A percentile compares a stretch with the other conserved stretches of the same genome.
Evolutionary conservation across 768 basidiomycete genomes (phyloP).

Genomic region (Lactarius sanguifluus): DNA sequence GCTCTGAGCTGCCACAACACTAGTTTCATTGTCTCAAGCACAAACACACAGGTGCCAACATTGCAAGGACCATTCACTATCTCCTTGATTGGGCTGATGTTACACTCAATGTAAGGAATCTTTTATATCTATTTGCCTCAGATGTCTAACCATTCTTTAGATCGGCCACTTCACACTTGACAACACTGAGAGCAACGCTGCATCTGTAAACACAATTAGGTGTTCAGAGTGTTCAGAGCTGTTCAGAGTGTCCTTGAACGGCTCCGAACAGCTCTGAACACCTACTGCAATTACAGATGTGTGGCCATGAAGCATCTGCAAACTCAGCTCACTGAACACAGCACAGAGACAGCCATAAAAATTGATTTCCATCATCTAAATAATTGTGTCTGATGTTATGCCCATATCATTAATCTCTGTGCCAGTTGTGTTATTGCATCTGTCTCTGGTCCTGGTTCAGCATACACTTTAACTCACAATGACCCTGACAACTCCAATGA

Average conservation of each 20-base stretch:
- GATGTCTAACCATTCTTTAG: not conserved
- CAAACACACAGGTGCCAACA: not conserved
- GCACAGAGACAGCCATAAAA: too few relatives aligned
- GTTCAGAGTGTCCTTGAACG: too few relatives aligned
- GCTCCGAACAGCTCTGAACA: too few relatives aligned
- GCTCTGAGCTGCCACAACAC: too few relatives aligned
- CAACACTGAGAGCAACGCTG: not conserved
- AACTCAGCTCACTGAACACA: not conserved
- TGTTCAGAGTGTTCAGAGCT: too few relatives aligned
- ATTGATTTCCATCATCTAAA: not conserved
- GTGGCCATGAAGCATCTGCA: not conserved
- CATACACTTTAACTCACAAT: too few relatives aligned
- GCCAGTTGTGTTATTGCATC: not conserved
- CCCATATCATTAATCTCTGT: not conserved
- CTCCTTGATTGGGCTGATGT: not conserved
- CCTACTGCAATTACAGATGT: too few relatives aligned
- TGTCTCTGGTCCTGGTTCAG: too few relatives aligned
- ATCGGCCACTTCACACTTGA: not conserved
- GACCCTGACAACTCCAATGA: too few relatives aligned
- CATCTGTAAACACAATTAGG: too few relatives aligned
- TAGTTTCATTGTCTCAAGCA: not conserved
- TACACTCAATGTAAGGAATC: not conserved
- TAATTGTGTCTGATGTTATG: not conserved
- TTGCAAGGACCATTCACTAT: not conserved
- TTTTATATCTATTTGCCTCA: too few relatives aligned